Evolutionary conservation across 306 rosid species (phyloP).

Genomic region (Pueraria montana): DNA sequence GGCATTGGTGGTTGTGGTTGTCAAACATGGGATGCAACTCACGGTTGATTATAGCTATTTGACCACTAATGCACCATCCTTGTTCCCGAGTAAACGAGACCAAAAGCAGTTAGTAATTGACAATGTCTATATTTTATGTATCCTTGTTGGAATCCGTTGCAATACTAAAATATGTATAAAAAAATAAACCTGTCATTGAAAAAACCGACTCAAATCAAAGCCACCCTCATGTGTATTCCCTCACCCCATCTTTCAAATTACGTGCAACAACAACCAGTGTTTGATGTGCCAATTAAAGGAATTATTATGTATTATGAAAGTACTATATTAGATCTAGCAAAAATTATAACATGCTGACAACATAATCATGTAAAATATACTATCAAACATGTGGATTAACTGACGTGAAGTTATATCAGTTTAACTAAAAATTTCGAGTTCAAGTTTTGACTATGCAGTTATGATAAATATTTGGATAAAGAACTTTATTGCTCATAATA

Average conservation of each 20-base stretch:
- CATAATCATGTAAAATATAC: background rate
- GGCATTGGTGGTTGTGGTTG: conserved; percentile 43
- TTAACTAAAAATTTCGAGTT: too few relatives aligned
- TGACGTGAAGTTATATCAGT: too few relatives aligned
- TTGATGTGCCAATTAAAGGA: background rate
- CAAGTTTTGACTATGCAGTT: too few relatives aligned
- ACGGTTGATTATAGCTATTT: conserved; percentile 42
- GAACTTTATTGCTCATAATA: too few relatives aligned
- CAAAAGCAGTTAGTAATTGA: conserved; percentile 47
- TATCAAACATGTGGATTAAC: too few relatives aligned
- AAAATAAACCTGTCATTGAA: background rate
- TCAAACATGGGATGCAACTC: conserved; percentile 52
- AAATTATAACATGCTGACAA: background rate
- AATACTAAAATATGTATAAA: background rate
- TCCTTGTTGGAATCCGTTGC: conserved; percentile 38
- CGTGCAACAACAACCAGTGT: conserved; percentile 14
- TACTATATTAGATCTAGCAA: background rate
- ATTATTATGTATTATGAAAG: conserved; percentile 13
- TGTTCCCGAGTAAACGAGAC: conserved; percentile 46
- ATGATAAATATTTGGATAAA: too few relatives aligned
- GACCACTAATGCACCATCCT: conserved; percentile 49
- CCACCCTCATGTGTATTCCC: conserved; percentile 2
- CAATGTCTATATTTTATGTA: conserved; percentile 12
- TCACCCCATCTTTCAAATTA: background rate
- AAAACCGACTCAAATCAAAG: conserved; percentile 22